phyloP scores from a whole-genome alignment of 2,329 filamentous ascomycete species.

The Fusarium clavum region DNA sequence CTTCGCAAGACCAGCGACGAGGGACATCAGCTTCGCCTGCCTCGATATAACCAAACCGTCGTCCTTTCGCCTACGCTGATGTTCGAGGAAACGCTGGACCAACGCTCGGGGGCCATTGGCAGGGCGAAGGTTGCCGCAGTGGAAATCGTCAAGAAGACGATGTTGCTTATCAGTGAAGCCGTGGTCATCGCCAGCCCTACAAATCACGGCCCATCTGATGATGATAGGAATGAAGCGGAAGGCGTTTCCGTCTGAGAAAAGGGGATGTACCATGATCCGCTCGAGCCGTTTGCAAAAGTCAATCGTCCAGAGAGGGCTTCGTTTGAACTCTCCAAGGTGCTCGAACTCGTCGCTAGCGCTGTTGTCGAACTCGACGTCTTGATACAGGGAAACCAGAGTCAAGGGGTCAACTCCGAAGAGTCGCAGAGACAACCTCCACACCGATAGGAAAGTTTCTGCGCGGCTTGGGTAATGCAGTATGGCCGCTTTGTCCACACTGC shows the following conservation, averaged over 20 bases:
- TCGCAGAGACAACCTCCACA: neutral
- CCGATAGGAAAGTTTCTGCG: neutral
- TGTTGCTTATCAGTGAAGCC: neutral
- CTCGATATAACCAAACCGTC: fast-evolving
- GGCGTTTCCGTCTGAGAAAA: neutral
- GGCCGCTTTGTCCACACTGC: neutral
- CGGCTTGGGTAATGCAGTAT: neutral
- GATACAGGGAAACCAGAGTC: neutral
- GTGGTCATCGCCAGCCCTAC: neutral
- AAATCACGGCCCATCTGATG: slow-evolving; percentile 1
- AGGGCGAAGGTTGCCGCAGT: neutral
- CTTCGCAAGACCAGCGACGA: neutral
- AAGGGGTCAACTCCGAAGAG: neutral
- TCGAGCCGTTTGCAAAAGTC: neutral
- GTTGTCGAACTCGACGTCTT: neutral
- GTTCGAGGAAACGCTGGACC: neutral
- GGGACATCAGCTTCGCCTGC: neutral
- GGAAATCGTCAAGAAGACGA: neutral
- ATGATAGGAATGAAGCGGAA: neutral
- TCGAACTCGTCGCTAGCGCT: neutral
- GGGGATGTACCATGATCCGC: neutral
- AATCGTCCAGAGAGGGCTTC: neutral
- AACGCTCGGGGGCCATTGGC: neutral
- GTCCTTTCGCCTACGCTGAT: neutral
- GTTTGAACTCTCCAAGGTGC: neutral